Evolutionary conservation across 176 grass and related monocot species (phyloP), one percentile per base, ranked within the genome.

Genomic region (Rhynchospora tenuis): DNA sequence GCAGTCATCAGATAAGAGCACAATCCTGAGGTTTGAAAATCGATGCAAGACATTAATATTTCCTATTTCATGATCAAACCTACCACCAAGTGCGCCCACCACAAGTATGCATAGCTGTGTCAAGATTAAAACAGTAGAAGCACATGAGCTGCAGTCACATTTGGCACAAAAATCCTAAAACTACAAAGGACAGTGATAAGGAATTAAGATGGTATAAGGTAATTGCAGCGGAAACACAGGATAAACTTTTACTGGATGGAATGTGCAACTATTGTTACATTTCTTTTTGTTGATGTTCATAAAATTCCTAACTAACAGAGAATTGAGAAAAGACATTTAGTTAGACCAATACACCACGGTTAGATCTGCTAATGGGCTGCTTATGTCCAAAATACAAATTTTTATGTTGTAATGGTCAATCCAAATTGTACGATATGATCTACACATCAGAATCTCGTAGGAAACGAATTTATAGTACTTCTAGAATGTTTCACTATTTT

Each of bases 61-160:
- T 55, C 96, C 96, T 84, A 90, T 92, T 73, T 99, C 96, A 85
- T 99, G 93, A 77, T 95, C 96, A 0, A 99, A 99, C 71, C 93
- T 92, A 71, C 96, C 96, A 31, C 96, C 96, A 27, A 99, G 91
- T 26, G 93, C 96, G 0, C 96, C 96, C 24, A 85, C 82, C 26
- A 90, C 93, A 82, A 99, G 91, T 85, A 99, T 99, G 73, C 78
- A 90, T 7, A 93, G 56, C 96, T 99, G 84, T 62, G 64, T 38
- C 6, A 78, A 76, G 23, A 6, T 76, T 55, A 76, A 75, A 27
- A 76, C 24, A 55, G 20, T 55, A 55, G 16, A 55, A 48, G 10
- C 43, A 73, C 44, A 73, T 50, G 8, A 73, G 69, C 42, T 73
- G 19, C 42, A 73, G 24, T 50, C 44, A 50, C 19, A 24, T 26